Conservation (phyloP, 2,329 filamentous ascomycete genomes). For the Fusarium stilboides region DNA sequence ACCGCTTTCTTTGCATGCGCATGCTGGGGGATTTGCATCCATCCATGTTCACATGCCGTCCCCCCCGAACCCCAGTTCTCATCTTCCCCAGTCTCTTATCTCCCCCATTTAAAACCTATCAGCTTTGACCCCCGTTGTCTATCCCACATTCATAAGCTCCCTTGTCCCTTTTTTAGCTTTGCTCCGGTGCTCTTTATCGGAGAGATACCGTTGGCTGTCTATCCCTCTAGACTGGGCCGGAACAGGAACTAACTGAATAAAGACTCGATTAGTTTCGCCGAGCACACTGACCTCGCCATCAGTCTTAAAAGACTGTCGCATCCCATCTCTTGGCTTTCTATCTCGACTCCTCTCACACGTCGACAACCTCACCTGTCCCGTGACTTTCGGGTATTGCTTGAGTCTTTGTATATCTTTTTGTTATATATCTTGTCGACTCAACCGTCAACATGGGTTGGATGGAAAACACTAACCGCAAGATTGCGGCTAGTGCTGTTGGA, state of each 20-base stretch:
- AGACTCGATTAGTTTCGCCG: constrained; percentile 25
- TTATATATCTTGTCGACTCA: constrained; percentile 6
- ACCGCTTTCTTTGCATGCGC: constrained; percentile 11
- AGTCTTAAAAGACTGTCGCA: constrained; percentile 31
- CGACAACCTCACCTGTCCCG: not conserved
- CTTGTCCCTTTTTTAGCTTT: constrained; percentile 23
- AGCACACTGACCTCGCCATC: constrained; percentile 7
- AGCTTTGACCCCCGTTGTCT: constrained; percentile 37
- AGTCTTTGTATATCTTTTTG: constrained; percentile 24
- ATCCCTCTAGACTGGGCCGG: constrained; percentile 12
- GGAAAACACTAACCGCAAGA: constrained; percentile 66
- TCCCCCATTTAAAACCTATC: constrained; percentile 38
- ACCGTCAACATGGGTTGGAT: constrained; percentile 63
- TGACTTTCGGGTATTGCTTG: constrained; percentile 13
- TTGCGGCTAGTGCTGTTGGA: constrained; percentile 77
- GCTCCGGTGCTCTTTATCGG: constrained; percentile 38
- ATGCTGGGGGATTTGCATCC: constrained; percentile 19
- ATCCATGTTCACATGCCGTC: constrained; percentile 24
- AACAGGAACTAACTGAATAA: constrained; percentile 32
- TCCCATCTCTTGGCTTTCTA: constrained; percentile 19
- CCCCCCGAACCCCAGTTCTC: constrained; percentile 28
- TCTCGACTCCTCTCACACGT: constrained; percentile 16
- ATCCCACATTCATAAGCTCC: constrained; percentile 42
- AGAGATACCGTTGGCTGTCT: constrained; percentile 34
- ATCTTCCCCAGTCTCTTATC: constrained; percentile 40